A percentile compares a stretch with the other conserved stretches of the same genome.
phyloP scores from a whole-genome alignment of 352 stramenopile species.

The Plasmopara halstedii region DNA sequence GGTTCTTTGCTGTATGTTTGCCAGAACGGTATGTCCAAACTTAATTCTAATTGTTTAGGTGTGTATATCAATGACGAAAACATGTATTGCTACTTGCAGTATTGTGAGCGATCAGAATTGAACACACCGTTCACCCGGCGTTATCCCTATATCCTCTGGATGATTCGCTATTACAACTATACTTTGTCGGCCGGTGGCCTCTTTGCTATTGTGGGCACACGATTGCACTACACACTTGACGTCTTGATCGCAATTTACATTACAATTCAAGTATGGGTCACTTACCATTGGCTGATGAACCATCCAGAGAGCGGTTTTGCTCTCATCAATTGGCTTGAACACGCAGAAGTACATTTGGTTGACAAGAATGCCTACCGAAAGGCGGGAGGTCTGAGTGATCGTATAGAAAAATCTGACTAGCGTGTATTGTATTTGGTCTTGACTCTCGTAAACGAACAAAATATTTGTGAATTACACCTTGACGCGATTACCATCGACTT shows the following conservation, averaged over 20 bases:
- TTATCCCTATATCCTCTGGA: constrained; percentile 64
- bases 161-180: constrained; percentile 79
- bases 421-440: too few relatives aligned
- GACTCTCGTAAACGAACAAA: not conserved
- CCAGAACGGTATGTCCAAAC: constrained; percentile 45
- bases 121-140: constrained; percentile 82
- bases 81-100: constrained; percentile 30
- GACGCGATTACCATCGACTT: constrained; percentile 18
- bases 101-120: constrained; percentile 68
- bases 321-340: constrained; percentile 75
- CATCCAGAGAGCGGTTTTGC: constrained; percentile 53
- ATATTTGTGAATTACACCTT: too few relatives aligned
- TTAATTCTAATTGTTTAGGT: not conserved
- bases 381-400: constrained; percentile 31
- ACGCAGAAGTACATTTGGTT: constrained; percentile 74
- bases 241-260: constrained; percentile 86
- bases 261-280: constrained; percentile 76
- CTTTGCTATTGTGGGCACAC: constrained; percentile 82
- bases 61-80: constrained; percentile 1
- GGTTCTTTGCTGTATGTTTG: constrained; percentile 75
- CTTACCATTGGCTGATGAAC: constrained; percentile 73
- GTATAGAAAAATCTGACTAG: constrained; percentile 22
- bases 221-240: constrained; percentile 82
- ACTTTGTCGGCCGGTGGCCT: constrained; percentile 46
- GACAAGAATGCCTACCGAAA: constrained; percentile 75